Base-by-base conservation (phyloP, 129 eudicot species). In the Sambucus nigra region DNA sequence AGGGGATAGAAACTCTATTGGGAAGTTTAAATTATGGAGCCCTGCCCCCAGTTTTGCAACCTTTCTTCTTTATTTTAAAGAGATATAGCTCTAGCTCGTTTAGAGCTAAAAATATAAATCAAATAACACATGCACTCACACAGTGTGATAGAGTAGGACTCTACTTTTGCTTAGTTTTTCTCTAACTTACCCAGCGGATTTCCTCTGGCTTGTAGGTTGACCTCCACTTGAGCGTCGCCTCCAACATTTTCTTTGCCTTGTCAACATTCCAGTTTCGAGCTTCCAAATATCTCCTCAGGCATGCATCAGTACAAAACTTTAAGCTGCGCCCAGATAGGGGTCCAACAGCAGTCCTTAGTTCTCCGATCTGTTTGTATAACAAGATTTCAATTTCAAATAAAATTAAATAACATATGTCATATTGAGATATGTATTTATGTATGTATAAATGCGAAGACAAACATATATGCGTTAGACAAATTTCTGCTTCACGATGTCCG, bases 251-350 rank as follows among this genome's bases (percentile, higher is more conserved):
- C 57, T 69, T 73, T 33, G 92, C 94, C 71, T 78, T 84, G 33
- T 77, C 84, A 22, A 88, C 84, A 66, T 88, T 84, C 97, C 97
- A 84, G 35, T 73, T 73, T 26, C 97, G 68, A 61, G 97, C 97
- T 68, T 74, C 94, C 56, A 88, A 67, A 61, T 88, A 88, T 68
- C 97, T 70, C 76, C 72, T 78, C 47, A 88, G 68, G 57, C 97
- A 77, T 29, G 80, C 91, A 70, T 84, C 94, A 26, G 72, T 67
- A 51, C 97, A 88, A 59, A 71, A 84, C 55, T 78, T 72, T 50
- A 45, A 63, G 61, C 63, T 76, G 5, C 94, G 92, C n/a, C 76
- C 94, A 32, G 94, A 75, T 44, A 84, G 73, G 1, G 82, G 84
- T 59, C 86, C 93, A 65, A 89, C 72, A 33, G 81, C 93, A 31